phyloP scores from a whole-genome alignment of 2,329 filamentous ascomycete genomes.

The Byssothecium circinans region DNA sequence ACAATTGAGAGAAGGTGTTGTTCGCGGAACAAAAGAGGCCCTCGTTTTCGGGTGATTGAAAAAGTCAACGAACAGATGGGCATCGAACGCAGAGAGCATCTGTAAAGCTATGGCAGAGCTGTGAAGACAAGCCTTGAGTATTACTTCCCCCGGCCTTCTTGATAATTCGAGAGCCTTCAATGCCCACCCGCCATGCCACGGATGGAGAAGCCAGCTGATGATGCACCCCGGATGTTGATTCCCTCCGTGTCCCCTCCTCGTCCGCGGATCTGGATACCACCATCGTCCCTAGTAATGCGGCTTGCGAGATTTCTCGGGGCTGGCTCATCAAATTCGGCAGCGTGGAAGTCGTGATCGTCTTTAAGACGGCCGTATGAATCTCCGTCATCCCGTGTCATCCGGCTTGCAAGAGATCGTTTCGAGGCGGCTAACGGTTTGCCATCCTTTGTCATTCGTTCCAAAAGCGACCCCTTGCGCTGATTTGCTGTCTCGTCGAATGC shows the following conservation, averaged over 20 bases:
- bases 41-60: background rate
- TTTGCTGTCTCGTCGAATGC: constrained; percentile 46
- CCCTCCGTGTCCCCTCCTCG: constrained; percentile 20
- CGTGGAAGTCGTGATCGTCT: constrained; percentile 28
- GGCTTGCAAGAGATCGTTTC: constrained; percentile 29
- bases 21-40: background rate
- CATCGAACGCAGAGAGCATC: background rate
- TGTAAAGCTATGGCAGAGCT: too few species aligned
- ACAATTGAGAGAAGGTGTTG: background rate
- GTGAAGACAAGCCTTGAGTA: too few species aligned
- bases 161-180: constrained; percentile 13
- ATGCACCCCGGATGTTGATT: constrained; percentile 38
- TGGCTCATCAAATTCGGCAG: constrained; percentile 30
- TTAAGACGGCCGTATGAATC: constrained; percentile 33
- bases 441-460: constrained; percentile 40
- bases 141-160: background rate
- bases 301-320: constrained; percentile 22
- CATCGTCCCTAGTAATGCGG: constrained; percentile 25
- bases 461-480: constrained; percentile 25
- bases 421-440: constrained; percentile 26
- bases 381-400: constrained; percentile 32
- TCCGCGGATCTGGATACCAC: constrained; percentile 19
- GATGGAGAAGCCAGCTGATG: constrained; percentile 29
- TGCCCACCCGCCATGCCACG: constrained; percentile 37
- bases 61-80: background rate